phyloP scores from a whole-genome alignment of 768 basidiomycete species.

The Neoboletus brunneissimus region DNA sequence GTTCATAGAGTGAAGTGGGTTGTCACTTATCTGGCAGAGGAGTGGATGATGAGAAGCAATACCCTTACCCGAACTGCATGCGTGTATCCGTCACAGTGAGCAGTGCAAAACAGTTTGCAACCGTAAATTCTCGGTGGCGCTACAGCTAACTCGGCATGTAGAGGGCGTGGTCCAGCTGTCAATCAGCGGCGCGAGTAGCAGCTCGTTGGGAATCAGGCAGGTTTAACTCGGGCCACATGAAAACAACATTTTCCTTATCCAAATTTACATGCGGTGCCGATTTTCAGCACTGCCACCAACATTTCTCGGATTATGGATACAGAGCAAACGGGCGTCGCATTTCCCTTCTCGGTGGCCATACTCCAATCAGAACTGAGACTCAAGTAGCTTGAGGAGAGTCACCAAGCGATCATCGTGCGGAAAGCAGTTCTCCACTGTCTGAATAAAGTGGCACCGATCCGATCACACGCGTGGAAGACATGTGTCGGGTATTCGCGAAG shows the following conservation, averaged over 20 bases:
- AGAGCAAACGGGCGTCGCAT: neutral
- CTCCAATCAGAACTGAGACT: neutral
- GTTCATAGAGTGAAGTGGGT: neutral
- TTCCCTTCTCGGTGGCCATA: neutral
- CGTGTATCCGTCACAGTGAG: neutral
- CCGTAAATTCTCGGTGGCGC: neutral
- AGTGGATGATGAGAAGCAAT: neutral
- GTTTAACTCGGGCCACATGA: neutral
- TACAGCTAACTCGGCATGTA: neutral
- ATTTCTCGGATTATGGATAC: neutral
- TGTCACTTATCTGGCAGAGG: neutral
- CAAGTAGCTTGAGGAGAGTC: neutral
- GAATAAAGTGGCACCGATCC: neutral
- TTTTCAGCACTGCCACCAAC: neutral
- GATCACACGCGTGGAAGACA: neutral
- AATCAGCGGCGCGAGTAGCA: no score
- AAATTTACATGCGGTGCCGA: neutral
- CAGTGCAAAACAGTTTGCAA: neutral
- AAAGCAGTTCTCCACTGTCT: neutral
- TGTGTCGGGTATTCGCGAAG: neutral
- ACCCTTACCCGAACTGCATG: neutral
- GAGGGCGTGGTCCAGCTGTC: neutral
- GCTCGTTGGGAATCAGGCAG: no score
- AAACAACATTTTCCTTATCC: neutral
- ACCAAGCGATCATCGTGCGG: neutral